Conservation (phyloP, 1,284 basidiomycete species). For the Apiotrichum veenhuisii region DNA sequence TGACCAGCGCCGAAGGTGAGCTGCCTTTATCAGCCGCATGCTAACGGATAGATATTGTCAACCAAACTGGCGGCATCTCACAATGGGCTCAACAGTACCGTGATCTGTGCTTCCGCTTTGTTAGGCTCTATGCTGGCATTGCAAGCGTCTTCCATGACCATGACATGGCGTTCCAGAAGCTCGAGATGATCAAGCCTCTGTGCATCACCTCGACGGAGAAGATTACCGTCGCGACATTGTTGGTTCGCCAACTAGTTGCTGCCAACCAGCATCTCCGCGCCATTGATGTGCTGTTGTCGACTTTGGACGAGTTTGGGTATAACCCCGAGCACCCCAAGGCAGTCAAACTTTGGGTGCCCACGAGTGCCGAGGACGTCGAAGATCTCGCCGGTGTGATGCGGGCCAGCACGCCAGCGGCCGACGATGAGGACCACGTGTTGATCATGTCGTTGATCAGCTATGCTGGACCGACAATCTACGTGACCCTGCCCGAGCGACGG, state of each 20-base stretch:
- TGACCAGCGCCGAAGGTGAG: constrained; percentile 21
- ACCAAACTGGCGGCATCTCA: constrained; percentile 19
- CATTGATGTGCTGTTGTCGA: constrained; percentile 15
- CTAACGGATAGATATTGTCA: constrained; percentile 17
- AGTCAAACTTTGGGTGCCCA: constrained; percentile 11
- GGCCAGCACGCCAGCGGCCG: neutral
- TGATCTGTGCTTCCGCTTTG: constrained; percentile 18
- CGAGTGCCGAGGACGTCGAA: constrained; percentile 19
- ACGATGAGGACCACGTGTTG: constrained; percentile 19
- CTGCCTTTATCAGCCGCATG: neutral
- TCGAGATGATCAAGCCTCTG: constrained; percentile 16
- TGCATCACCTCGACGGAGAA: constrained; percentile 21
- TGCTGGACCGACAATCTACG: constrained; percentile 31
- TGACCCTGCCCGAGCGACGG: constrained; percentile 18
- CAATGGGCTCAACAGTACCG: constrained; percentile 19
- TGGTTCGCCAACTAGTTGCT: constrained; percentile 25
- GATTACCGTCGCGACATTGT: constrained; percentile 21
- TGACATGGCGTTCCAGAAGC: constrained; percentile 18
- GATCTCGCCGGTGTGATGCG: neutral
- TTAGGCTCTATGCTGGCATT: constrained; percentile 21
- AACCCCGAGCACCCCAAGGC: constrained; percentile 16
- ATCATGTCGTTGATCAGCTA: constrained; percentile 27
- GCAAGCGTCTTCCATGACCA: constrained; percentile 25
- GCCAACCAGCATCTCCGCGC: constrained; percentile 16
- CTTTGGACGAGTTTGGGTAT: constrained; percentile 24